Percentiles rank a stretch among this genome's conserved stretches.
Conservation (phyloP, 2,329 filamentous ascomycete species). For the Pseudohalonectria lignicola region DNA sequence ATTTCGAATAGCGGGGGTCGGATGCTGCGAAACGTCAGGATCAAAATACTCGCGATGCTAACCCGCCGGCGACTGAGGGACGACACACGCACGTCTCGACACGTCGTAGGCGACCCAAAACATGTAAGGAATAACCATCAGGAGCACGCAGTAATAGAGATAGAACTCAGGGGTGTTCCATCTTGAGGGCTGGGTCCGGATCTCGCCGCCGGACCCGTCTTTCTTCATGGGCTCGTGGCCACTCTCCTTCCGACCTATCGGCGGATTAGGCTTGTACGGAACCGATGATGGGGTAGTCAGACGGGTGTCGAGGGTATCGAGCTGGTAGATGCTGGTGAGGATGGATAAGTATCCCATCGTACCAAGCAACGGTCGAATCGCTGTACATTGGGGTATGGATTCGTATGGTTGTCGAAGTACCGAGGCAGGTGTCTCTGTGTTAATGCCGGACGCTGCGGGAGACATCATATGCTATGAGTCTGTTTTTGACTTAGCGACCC, state of each 20-base stretch:
- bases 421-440: too few relatives aligned
- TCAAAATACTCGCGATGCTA: too few relatives aligned
- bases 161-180: conserved; percentile 85
- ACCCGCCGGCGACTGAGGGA: too few relatives aligned
- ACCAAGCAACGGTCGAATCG: too few relatives aligned
- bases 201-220: conserved; percentile 16
- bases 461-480: too few relatives aligned
- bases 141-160: conserved; percentile 63
- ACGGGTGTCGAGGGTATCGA: conserved; percentile 32
- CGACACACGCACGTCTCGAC: conserved; percentile 61
- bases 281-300: conserved; percentile 56
- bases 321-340: conserved; percentile 38
- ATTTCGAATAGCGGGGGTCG: conserved; percentile 72
- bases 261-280: conserved; percentile 50
- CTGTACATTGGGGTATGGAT: too few relatives aligned
- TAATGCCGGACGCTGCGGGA: too few relatives aligned
- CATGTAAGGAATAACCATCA: conserved; percentile 66
- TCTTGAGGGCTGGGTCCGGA: conserved; percentile 49
- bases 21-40: conserved; percentile 46
- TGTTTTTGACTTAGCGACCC: too few relatives aligned
- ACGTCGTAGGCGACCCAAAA: conserved; percentile 82
- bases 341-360: conserved; percentile 26
- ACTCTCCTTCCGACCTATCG: conserved; percentile 34
- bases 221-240: conserved; percentile 27
- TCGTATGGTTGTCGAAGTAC: too few relatives aligned